Evolutionary conservation across 805 yeast genomes (phyloP).

Genomic region (Sugiyamaella smithiae): DNA sequence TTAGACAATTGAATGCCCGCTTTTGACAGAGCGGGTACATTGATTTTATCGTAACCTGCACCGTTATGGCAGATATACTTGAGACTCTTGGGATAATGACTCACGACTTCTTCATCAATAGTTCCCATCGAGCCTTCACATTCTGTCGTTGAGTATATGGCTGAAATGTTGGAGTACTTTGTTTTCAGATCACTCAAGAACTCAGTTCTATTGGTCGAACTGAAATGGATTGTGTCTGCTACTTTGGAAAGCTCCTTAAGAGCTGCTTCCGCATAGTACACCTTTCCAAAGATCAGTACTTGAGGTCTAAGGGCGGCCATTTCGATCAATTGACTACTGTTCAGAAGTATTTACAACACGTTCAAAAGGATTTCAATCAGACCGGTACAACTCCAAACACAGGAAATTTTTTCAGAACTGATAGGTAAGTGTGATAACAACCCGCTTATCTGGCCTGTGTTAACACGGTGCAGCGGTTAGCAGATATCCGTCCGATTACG

Average conservation of each 20-base stretch:
- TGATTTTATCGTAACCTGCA: conserved; percentile 56
- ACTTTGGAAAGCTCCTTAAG: conserved; percentile 54
- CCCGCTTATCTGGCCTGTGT: too few relatives aligned
- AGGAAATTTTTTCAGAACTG: too few relatives aligned
- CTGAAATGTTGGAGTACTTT: conserved; percentile 38
- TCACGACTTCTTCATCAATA: conserved; percentile 43
- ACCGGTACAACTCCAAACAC: too few relatives aligned
- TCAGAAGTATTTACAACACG: too few relatives aligned
- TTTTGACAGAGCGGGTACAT: conserved; percentile 40
- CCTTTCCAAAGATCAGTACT: conserved; percentile 63
- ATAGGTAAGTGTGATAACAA: too few relatives aligned
- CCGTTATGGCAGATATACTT: conserved; percentile 48
- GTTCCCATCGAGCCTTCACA: conserved; percentile 40
- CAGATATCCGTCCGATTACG: too few relatives aligned
- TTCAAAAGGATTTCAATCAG: too few relatives aligned
- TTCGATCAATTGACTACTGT: too few relatives aligned
- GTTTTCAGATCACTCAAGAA: conserved; percentile 37
- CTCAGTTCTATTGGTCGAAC: conserved; percentile 39
- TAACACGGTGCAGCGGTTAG: too few relatives aligned
- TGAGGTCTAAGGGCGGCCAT: conserved; percentile 43
- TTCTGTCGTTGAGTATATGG: conserved; percentile 44
- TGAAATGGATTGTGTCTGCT: conserved; percentile 45
- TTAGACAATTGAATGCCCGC: conserved; percentile 47
- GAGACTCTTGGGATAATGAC: conserved; percentile 37
- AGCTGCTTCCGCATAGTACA: conserved; percentile 57